These are phyloP conservation scores for Hylodesmum podocarpum DNA, from an alignment of 306 rosid species.

Conservation along the genomic window DNA sequence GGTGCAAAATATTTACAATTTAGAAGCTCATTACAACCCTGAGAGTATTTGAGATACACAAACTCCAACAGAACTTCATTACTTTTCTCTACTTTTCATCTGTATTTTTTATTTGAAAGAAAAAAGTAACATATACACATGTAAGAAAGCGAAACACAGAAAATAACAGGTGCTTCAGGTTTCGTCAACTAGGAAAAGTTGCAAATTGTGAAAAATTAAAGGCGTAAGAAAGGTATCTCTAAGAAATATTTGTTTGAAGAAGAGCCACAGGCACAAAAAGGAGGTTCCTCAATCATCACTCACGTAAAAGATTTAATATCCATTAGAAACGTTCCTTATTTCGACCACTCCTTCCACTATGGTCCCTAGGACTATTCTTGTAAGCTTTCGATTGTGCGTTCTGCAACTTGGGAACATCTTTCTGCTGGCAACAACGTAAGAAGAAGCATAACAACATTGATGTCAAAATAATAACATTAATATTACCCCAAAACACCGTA, in stretches of 20 bases:
- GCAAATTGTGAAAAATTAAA: neutral
- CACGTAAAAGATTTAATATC: slow-evolving; percentile 23
- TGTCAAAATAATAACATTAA: slow-evolving; percentile 44
- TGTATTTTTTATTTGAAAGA: too few species aligned
- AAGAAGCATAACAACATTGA: slow-evolving; percentile 47
- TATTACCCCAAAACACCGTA: slow-evolving; percentile 59
- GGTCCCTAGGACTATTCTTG: too few species aligned
- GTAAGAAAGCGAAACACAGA: neutral
- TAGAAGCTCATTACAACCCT: neutral
- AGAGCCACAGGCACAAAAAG: slow-evolving; percentile 26
- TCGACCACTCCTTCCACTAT: too few species aligned
- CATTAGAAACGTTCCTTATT: too few species aligned
- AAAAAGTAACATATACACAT: neutral
- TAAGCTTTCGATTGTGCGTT: slow-evolving; percentile 31
- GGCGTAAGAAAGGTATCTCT: slow-evolving; percentile 17
- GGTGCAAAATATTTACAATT: neutral
- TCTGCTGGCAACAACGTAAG: slow-evolving; percentile 2
- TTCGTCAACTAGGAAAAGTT: slow-evolving; percentile 1
- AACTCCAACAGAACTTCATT: slow-evolving; percentile 7
- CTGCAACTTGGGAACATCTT: slow-evolving; percentile 28
- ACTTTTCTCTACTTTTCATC: neutral
- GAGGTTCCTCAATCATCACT: too few species aligned
- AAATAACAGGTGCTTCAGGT: slow-evolving; percentile 19
- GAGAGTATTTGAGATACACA: neutral
- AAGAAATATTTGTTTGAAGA: slow-evolving; percentile 20